Evolutionary conservation across 805 yeast species (phyloP).

Genomic region (Candida suzukii): DNA sequence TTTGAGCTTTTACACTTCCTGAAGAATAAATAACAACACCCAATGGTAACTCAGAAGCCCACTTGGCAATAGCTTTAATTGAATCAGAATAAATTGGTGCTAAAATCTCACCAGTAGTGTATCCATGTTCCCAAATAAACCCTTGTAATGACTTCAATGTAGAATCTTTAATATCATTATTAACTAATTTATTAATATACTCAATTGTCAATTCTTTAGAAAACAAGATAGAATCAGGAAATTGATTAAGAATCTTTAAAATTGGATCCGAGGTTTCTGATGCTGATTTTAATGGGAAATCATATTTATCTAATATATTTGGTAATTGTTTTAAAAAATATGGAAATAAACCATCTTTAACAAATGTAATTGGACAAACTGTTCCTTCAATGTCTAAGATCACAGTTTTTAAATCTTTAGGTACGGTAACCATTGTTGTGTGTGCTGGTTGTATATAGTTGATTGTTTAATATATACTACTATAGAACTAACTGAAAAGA

Average conservation of each 20-base stretch:
- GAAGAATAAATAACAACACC: slow-evolving; percentile 75
- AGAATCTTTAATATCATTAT: slow-evolving; percentile 69
- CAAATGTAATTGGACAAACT: slow-evolving; percentile 85
- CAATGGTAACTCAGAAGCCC: slow-evolving; percentile 22
- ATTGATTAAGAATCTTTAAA: slow-evolving; percentile 29
- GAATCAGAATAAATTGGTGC: slow-evolving; percentile 81
- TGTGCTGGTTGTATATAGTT: no score
- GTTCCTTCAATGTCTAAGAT: slow-evolving; percentile 88
- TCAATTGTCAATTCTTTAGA: slow-evolving; percentile 27
- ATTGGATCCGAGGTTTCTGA: slow-evolving; percentile 12
- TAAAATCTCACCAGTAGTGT: slow-evolving; percentile 61
- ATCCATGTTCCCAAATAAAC: slow-evolving; percentile 73
- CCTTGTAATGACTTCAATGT: slow-evolving; percentile 78
- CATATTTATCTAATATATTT: slow-evolving; percentile 21
- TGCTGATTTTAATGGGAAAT: slow-evolving; percentile 26
- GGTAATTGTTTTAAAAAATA: slow-evolving; percentile 55
- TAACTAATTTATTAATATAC: slow-evolving; percentile 54
- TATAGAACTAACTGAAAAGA: no score
- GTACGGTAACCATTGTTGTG: not conserved
- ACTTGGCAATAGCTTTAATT: slow-evolving; percentile 41
- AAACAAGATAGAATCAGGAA: slow-evolving; percentile 32
- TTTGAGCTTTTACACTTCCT: slow-evolving; percentile 85
- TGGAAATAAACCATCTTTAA: slow-evolving; percentile 71
- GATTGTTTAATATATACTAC: no score
- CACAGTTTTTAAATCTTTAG: slow-evolving; percentile 16